Evolutionary conservation across 2,329 filamentous ascomycete genomes (phyloP).

Genomic region (Talaromyces sp.): DNA sequence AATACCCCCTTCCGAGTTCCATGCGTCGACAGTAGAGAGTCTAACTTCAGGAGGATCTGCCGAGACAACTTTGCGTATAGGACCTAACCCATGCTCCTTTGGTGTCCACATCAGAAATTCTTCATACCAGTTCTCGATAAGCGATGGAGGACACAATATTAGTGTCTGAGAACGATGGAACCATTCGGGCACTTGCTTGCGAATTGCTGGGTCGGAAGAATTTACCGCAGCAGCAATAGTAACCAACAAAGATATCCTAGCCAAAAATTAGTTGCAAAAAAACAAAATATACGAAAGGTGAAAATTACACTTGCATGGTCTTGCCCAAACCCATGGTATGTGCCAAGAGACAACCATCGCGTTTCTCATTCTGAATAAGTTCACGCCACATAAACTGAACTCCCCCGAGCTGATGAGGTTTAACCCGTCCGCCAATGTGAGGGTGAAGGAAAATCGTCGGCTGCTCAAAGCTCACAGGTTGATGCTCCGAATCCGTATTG

Average conservation of each 20-base stretch:
- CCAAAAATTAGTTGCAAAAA: conserved; percentile 4
- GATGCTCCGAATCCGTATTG: conserved; percentile 39
- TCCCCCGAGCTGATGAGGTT: conserved; percentile 74
- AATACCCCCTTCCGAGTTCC: conserved; percentile 64
- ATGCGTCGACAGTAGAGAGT: conserved; percentile 50
- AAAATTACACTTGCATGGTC: conserved; percentile 71
- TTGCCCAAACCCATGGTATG: conserved; percentile 93
- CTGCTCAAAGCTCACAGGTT: conserved; percentile 42
- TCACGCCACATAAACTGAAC: conserved; percentile 88
- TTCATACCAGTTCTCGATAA: conserved; percentile 78
- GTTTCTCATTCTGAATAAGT: conserved; percentile 57
- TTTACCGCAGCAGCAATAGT: conserved; percentile 63
- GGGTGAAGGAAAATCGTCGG: conserved; percentile 52
- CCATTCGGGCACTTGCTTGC: conserved; percentile 61
- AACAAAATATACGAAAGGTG: not conserved
- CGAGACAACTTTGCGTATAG: conserved; percentile 52
- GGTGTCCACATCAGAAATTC: conserved; percentile 70
- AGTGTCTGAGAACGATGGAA: conserved; percentile 62
- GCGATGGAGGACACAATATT: conserved; percentile 67
- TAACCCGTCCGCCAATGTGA: conserved; percentile 61
- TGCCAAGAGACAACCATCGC: conserved; percentile 74
- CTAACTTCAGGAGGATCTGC: conserved; percentile 27
- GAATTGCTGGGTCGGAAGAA: conserved; percentile 54
- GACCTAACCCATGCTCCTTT: conserved; percentile 47
- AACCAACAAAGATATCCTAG: conserved; percentile 68